Percentiles rank a stretch among this genome's conserved stretches.
These are phyloP conservation scores for Torulaspora pretoriensis DNA, from an alignment of 1,139 yeast species.

Conservation along the genomic window DNA sequence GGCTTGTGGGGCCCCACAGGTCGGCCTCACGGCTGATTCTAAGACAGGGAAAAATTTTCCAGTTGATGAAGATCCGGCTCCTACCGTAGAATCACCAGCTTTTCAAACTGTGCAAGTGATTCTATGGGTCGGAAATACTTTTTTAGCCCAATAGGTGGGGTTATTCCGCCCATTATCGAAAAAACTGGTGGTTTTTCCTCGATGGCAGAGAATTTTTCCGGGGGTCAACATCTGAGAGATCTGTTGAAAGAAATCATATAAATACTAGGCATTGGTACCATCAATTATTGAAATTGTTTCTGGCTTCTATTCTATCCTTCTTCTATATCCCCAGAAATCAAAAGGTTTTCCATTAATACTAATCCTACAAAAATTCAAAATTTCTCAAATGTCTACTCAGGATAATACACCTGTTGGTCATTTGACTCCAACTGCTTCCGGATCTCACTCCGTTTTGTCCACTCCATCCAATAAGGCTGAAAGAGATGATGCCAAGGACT, in stretches of 20 bases:
- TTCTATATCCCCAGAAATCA: constrained; percentile 9
- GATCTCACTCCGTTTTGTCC: constrained; percentile 20
- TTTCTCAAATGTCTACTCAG: constrained; percentile 13
- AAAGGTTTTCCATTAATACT: constrained; percentile 3
- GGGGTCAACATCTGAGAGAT: neutral
- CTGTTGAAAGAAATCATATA: constrained; percentile 3
- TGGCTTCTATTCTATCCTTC: neutral
- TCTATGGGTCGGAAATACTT: constrained; percentile 6
- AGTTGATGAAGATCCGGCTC: neutral
- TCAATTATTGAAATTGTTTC: neutral
- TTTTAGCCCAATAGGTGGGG: neutral
- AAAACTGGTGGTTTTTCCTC: neutral
- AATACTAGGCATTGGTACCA: constrained; percentile 2
- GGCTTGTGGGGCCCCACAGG: constrained; percentile 11
- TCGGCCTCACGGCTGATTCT: constrained; percentile 10
- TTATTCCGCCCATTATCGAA: constrained; percentile 1
- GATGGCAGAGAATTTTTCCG: constrained; percentile 6
- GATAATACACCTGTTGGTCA: constrained; percentile 19
- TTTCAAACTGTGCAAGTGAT: neutral
- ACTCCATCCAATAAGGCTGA: constrained; percentile 26
- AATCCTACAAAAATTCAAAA: constrained; percentile 3
- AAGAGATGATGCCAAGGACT: constrained; percentile 18
- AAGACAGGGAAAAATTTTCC: constrained; percentile 2
- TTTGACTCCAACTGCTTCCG: constrained; percentile 17
- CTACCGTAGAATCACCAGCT: constrained; percentile 4